Conservation (phyloP, 2,329 filamentous ascomycete species). For the Hypoxylon sp. region DNA sequence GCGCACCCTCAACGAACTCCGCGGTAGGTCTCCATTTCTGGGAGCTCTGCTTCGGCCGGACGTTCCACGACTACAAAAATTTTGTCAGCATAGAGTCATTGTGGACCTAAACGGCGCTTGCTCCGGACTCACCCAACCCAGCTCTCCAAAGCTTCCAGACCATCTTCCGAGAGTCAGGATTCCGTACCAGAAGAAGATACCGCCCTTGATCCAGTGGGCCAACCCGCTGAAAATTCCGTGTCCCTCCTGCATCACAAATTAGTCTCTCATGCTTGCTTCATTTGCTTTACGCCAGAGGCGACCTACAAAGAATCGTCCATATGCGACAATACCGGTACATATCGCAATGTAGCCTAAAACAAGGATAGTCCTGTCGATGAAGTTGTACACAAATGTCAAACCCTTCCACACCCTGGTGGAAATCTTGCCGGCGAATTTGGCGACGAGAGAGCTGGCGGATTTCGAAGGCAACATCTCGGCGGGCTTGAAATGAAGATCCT, state of each 20-base stretch:
- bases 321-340: constrained; percentile 76
- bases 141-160: constrained; percentile 87
- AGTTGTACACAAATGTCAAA: constrained; percentile 68
- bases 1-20: constrained; percentile 87
- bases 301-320: constrained; percentile 85
- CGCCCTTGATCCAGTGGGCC: constrained; percentile 93
- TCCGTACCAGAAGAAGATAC: constrained; percentile 94
- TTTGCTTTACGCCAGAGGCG: neutral
- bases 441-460: constrained; percentile 61
- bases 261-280: constrained; percentile 7
- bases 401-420: constrained; percentile 65
- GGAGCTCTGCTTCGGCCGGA: constrained; percentile 68
- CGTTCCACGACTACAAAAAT: constrained; percentile 77
- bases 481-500: constrained; percentile 51
- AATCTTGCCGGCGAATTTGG: constrained; percentile 63
- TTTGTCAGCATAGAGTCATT: constrained; percentile 32
- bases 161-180: constrained; percentile 87
- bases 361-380: constrained; percentile 79
- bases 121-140: constrained; percentile 76
- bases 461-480: constrained; percentile 56
- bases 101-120: constrained; percentile 4
- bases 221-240: constrained; percentile 79
- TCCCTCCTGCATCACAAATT: constrained; percentile 63
- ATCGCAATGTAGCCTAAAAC: constrained; percentile 79
- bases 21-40: constrained; percentile 78